Conservation (phyloP, 495 filamentous ascomycete species). For the Aspergillus taichungensis region DNA sequence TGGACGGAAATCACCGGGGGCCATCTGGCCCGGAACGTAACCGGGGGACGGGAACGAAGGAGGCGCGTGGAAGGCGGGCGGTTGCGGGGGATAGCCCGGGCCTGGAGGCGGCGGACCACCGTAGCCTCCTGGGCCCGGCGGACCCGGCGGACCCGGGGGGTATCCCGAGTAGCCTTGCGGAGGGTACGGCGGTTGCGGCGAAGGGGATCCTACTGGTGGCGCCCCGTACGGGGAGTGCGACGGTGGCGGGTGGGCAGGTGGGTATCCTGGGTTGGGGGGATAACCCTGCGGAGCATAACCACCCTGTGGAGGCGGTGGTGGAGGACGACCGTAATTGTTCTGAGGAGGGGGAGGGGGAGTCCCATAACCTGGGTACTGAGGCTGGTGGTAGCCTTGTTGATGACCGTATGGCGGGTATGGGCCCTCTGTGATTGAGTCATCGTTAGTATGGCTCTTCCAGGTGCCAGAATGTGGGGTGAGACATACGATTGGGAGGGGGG, state of each 20-base stretch:
- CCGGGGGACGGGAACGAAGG: conserved; percentile 52
- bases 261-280: background rate
- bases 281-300: conserved; percentile 14
- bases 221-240: background rate
- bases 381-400: conserved; percentile 26
- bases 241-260: background rate
- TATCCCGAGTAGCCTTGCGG: conserved; percentile 12
- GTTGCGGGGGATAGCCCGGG: conserved; percentile 14
- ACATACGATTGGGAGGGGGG: conserved; percentile 22
- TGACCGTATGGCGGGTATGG: conserved; percentile 27
- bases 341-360: conserved; percentile 13
- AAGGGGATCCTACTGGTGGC: conserved; percentile 6
- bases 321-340: conserved; percentile 19
- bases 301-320: conserved; percentile 29
- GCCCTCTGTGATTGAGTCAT: conserved; percentile 10
- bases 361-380: conserved; percentile 16
- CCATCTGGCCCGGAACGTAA: conserved; percentile 52
- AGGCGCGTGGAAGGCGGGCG: conserved; percentile 13
- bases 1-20: conserved; percentile 51
- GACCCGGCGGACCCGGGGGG: conserved; percentile 25
- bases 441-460: conserved; percentile 5
- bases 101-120: conserved; percentile 29
- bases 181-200: conserved; percentile 14
- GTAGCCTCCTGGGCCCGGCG: conserved; percentile 17
- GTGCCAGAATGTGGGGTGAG: background rate